Base-by-base conservation (phyloP, 441 rosid genomes). In the Erodium moschatum region DNA sequence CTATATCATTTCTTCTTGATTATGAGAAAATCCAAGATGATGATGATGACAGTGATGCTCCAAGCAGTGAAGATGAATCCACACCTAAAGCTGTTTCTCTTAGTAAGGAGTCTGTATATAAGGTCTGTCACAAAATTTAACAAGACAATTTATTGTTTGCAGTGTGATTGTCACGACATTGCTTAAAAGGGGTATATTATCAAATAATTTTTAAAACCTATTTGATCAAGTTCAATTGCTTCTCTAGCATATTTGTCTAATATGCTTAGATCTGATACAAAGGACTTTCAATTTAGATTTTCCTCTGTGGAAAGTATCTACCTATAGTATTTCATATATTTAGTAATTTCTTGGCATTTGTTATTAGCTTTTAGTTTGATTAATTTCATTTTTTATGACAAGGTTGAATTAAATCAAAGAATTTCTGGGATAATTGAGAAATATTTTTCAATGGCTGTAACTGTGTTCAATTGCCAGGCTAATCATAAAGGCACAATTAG, bases 1-100 rank as follows among this genome's bases (percentile, higher is more conserved):
- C 89, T 2, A 73, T 94, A 15, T 84, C 90, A 4, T 94, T 89
- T 81, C 97, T 94, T 76, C 88, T 94, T 46, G 96, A 88, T 79
- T 91, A 79, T 70, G 99, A 94, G 83, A 91, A 88, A 82, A 78
- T 89, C 76, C 88, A 82, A 31, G 89, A 40, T 40, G 44, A 83
- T 67, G 89, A 65, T 67, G 80, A 79, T 67, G 91, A 93, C 77
- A 82, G 90, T 75, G 97, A 88, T 81, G 92, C 81, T 76, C 81
- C 90, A 29, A 81, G 89, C 74, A 75, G 83, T 56, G 99, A 91
- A 65, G 98, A 91, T 67, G 97, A 88, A 27, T 74, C 75, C 29
- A 31, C 84, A 69, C 73, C 80, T 65, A 84, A 75, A 46, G 50
- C 64, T 21, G 85, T 64, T 72, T 72, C 35, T 69, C 21, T 94